Evolutionary conservation across 441 rosid species (phyloP).

Genomic region (Geranium incanum): DNA sequence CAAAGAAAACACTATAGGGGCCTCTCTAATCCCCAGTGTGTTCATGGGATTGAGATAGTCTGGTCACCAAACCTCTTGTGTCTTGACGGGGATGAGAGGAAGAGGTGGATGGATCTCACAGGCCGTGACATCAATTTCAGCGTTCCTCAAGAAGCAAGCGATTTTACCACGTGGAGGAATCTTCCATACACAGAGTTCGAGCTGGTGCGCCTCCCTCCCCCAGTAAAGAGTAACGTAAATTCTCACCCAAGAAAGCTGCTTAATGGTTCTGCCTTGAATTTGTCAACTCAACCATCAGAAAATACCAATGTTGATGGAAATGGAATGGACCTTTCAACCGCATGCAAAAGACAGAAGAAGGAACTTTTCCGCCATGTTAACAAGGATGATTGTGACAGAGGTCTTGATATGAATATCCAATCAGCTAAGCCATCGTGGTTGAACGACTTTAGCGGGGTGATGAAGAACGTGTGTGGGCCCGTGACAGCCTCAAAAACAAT

Average conservation of each 20-base stretch:
- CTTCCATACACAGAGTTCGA: conserved; percentile 61
- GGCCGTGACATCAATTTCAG: conserved; percentile 65
- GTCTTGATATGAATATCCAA: conserved; percentile 43
- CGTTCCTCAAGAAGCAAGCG: conserved; percentile 70
- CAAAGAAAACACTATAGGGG: conserved; percentile 91
- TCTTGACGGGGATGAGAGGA: conserved; percentile 63
- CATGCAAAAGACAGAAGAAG: conserved; percentile 52
- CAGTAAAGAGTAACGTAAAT: conserved; percentile 34
- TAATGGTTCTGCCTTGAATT: conserved; percentile 56
- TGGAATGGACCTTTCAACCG: conserved; percentile 35
- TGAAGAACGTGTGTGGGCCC: conserved; percentile 70
- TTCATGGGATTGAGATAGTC: conserved; percentile 77
- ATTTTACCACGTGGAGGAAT: conserved; percentile 73
- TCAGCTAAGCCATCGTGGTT: conserved; percentile 54
- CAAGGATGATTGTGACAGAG: conserved; percentile 44
- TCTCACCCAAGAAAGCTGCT: conserved; percentile 44
- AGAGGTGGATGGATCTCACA: conserved; percentile 71
- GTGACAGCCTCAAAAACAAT: conserved; percentile 72
- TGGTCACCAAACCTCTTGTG: conserved; percentile 49
- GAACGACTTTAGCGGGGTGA: conserved; percentile 61
- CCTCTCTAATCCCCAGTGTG: conserved; percentile 88
- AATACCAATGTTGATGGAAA: conserved; percentile 44
- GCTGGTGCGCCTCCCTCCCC: conserved; percentile 46
- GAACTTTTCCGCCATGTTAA: conserved; percentile 42
- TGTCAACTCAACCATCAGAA: conserved; percentile 66